Base-by-base conservation (phyloP, 768 basidiomycete genomes). In the Kwoniella europaea region DNA sequence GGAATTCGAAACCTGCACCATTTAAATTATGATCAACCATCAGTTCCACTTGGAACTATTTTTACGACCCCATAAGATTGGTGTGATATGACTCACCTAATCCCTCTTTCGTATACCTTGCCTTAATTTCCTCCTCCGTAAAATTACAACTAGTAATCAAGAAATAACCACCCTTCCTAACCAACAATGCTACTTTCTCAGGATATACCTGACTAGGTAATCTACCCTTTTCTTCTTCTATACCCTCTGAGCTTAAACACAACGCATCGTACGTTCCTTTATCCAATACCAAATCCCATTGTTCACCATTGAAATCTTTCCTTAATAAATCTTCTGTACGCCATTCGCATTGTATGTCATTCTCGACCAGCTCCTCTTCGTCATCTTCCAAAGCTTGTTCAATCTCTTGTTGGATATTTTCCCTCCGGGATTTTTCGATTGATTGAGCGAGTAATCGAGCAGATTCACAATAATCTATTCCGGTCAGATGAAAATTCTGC, bases 181-280 rank as follows among this genome's bases (percentile, higher is more conserved):
- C 77, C 27, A 85, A 67, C 68, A 66, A 75, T 2, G 82, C 72
- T 12, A 85, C 72, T 22, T 72, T 66, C 43, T 79, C 79, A 12
- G 85, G 82, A 64, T 86, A 86, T n/a, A 84, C 75, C 24, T 79
- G 76, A 44, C 77, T 78, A 27, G 84, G 78, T 59, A 76, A 66
- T 71, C 67, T 79, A 4, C 78, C 77, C 1, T 50, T 62, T 42
- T 69, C 67, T 24, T 65, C 72, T 15, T 74, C 73, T 10, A 80
- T 73, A 5, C 41, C 56, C 20, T 83, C 81, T 35, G 80, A 73
- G 15, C 71, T 75, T 18, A 86, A 71, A 61, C 83, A 80, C 13
- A 86, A 73, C 5, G 85, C 86, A 71, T 86, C 86, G 71, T 81
- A 86, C 2, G 86, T 86, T 4, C 86, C 86, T 74, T 86, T 86